Conservation (phyloP, 805 yeast genomes). For the Yarrowia alimentaria region DNA sequence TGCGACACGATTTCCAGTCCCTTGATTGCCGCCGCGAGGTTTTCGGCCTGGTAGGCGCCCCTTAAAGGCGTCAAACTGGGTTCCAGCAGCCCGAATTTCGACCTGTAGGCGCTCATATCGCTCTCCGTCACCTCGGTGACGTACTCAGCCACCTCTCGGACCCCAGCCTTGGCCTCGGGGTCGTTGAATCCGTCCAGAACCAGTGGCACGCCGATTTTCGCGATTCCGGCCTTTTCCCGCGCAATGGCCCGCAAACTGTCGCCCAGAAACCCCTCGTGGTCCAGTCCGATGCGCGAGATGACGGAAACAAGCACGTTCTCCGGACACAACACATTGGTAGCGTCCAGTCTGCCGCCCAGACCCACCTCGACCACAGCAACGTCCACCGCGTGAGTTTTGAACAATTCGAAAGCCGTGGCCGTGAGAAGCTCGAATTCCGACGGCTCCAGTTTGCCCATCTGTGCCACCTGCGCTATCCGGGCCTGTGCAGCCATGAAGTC, state of each 20-base stretch:
- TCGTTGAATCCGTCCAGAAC: slow-evolving; percentile 72
- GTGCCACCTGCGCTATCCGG: background rate
- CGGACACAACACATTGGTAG: slow-evolving; percentile 64
- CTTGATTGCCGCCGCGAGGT: slow-evolving; percentile 64
- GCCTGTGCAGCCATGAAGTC: slow-evolving; percentile 39
- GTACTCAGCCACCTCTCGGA: slow-evolving; percentile 43
- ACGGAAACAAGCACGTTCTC: slow-evolving; percentile 60
- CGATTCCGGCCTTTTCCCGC: slow-evolving; percentile 79
- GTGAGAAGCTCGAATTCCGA: slow-evolving; percentile 88
- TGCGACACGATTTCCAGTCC: slow-evolving; percentile 47
- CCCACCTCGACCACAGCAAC: slow-evolving; percentile 93
- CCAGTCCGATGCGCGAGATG: slow-evolving; percentile 81
- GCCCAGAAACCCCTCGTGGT: slow-evolving; percentile 80
- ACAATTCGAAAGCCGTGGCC: slow-evolving; percentile 78
- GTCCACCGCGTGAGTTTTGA: slow-evolving; percentile 57
- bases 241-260: slow-evolving; percentile 65
- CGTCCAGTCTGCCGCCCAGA: slow-evolving; percentile 83
- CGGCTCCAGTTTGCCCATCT: slow-evolving; percentile 42
- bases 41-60: slow-evolving; percentile 72
- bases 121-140: slow-evolving; percentile 39
- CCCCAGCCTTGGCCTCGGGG: slow-evolving; percentile 48
- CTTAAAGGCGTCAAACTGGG: slow-evolving; percentile 50
- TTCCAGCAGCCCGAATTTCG: slow-evolving; percentile 2
- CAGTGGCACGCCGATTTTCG: slow-evolving; percentile 58
- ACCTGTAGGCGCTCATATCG: slow-evolving; percentile 20